Base-by-base conservation (phyloP, 352 stramenopile species). In the Phytophthora citrophthora region DNA sequence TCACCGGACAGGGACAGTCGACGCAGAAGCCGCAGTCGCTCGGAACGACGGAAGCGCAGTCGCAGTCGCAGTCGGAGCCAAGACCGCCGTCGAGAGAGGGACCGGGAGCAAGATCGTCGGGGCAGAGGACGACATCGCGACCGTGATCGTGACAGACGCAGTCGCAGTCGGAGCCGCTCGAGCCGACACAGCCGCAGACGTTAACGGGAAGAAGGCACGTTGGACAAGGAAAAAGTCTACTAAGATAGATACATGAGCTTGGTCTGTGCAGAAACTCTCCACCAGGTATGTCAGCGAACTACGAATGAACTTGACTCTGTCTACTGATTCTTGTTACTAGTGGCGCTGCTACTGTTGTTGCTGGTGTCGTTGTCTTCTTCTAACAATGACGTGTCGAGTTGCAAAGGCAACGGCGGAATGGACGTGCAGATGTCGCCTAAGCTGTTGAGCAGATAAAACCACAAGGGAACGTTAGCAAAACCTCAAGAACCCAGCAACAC, bases 321-420 rank as follows among this genome's bases (percentile, higher is more conserved):
- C 53, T 65, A 70, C 49, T 62, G 24, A 15, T 54, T 53, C 36
- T 54, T 62, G 32, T 13, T 66, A 16, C 65, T 58, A 18, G 38
- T 46, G 40, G 15, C 65, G 27, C n/a, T 52, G 34, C 32, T 68
- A 15, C 20, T 45, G 27, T 67, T 65, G 24, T 50, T 52, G 41
- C 26, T 70, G 11, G 23, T 26, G 18, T 52, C 55, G 27, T 72
- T 66, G 24, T 66, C 59, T 39, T 60, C 49, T n/a, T 69, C 34
- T 48, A 92, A 57, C 26, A 94, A 66, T 27, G 83, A 94, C 46
- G 69, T 89, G 64, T 94, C 86, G 7, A 90, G 57, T 46, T 87
- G 76, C 27, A 94, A 59, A 2, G 81, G 78, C 16, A 94, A 52
- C 43, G 86, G 79, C 8, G 86, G 83, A 51, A 93, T 83, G 34